Percentiles rank a stretch among this genome's conserved stretches.
phyloP scores from a whole-genome alignment of 352 stramenopile species.

The Proteromonas lacertae region DNA sequence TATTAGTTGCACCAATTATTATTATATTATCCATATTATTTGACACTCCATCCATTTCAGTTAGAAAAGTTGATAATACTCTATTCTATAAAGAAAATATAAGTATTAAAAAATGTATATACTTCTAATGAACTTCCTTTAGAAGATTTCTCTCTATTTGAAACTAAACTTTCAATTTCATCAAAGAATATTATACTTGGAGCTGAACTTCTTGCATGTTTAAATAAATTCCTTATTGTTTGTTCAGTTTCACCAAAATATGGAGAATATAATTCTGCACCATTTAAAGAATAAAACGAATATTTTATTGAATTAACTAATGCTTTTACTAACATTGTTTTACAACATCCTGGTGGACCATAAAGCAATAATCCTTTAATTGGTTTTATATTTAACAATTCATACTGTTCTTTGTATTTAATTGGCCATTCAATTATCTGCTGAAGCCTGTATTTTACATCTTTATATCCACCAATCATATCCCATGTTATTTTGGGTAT shows the following conservation, averaged over 20 bases:
- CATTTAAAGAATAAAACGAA: conserved; percentile 68
- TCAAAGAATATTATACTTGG: conserved; percentile 8
- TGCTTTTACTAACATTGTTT: conserved; percentile 89
- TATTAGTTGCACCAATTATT: conserved; percentile 71
- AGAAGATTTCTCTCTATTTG: neutral
- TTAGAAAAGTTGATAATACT: conserved; percentile 96
- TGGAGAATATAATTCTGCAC: conserved; percentile 14
- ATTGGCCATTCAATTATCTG: conserved; percentile 13
- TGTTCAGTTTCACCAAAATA: conserved; percentile 7
- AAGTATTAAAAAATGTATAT: neutral
- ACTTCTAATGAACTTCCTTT: neutral
- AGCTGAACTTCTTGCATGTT: neutral
- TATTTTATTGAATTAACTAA: conserved; percentile 84
- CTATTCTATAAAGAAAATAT: conserved; percentile 31
- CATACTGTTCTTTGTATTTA: conserved; percentile 7
- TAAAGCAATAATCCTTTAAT: conserved; percentile 54
- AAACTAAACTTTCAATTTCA: conserved; percentile 6
- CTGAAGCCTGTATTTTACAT: conserved; percentile 64
- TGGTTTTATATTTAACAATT: conserved; percentile 6
- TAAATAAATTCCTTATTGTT: conserved; percentile 4
- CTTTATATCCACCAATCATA: conserved; percentile 82
- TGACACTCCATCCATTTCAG: conserved; percentile 84
- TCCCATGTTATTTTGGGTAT: conserved; percentile 73
- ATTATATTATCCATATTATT: conserved; percentile 79
- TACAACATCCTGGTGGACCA: conserved; percentile 69